Evolutionary conservation across 208 protist genomes (phyloP).

Genomic region (Trypanosoma cruzi): DNA sequence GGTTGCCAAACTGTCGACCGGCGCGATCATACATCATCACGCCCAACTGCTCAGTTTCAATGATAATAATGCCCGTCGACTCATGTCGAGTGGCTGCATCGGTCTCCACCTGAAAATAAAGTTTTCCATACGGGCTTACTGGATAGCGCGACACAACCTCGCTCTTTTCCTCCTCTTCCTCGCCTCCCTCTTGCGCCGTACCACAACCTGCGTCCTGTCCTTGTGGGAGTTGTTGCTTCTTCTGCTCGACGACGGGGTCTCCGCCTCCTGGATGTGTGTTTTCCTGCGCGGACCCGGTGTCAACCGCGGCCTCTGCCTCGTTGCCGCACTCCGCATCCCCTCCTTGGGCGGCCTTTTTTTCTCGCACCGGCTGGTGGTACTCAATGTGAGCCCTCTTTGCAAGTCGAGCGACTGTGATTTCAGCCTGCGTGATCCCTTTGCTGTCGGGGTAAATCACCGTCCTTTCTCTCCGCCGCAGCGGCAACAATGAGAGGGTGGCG

Average conservation of each 20-base stretch:
- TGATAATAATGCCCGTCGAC: constrained; percentile 84
- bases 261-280: background rate
- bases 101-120: constrained; percentile 91
- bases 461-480: constrained; percentile 2
- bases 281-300: background rate
- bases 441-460: constrained; percentile 28
- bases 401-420: constrained; percentile 44
- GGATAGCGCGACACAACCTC: constrained; percentile 67
- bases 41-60: constrained; percentile 57
- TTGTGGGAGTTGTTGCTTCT: background rate
- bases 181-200: constrained; percentile 3
- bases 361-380: constrained; percentile 68
- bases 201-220: background rate
- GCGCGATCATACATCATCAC: constrained; percentile 91
- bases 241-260: background rate
- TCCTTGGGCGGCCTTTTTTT: constrained; percentile 2
- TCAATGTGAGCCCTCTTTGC: constrained; percentile 60
- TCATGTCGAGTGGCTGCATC: constrained; percentile 83
- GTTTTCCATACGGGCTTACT: constrained; percentile 73
- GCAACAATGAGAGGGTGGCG: constrained; percentile 19
- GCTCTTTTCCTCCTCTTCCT: constrained; percentile 16
- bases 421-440: constrained; percentile 23
- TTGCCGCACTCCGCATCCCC: background rate
- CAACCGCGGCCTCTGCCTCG: background rate
- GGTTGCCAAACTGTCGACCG: constrained; percentile 83